phyloP scores from a whole-genome alignment of 768 basidiomycete species.

The Pleurotus giganteus region DNA sequence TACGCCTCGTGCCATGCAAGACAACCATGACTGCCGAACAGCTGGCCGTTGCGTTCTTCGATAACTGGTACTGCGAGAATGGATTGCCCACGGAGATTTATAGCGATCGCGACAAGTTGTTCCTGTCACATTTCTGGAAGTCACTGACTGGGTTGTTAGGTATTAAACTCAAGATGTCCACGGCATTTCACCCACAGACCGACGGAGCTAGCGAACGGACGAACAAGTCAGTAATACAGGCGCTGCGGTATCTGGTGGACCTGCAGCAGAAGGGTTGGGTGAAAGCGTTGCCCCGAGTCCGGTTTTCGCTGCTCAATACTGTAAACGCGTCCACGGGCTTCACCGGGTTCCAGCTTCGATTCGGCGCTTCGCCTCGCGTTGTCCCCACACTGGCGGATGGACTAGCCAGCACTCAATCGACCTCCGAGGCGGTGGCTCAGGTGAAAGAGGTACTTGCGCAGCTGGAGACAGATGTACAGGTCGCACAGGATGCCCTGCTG shows the following conservation, averaged over 20 bases:
- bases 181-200: conserved; percentile 34
- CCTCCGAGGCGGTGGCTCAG: no score
- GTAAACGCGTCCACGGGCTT: conserved; percentile 28
- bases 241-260: conserved; percentile 24
- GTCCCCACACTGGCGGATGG: conserved; percentile 22
- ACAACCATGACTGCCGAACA: conserved; percentile 15
- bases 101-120: conserved; percentile 34
- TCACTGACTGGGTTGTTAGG: conserved; percentile 31
- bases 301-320: conserved; percentile 32
- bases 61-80: conserved; percentile 27
- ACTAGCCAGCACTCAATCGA: conserved; percentile 13
- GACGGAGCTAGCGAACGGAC: conserved; percentile 32
- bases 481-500: conserved; percentile 26
- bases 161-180: conserved; percentile 23
- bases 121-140: conserved; percentile 33
- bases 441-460: conserved; percentile 2
- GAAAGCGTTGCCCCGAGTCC: conserved; percentile 17
- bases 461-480: conserved; percentile 14
- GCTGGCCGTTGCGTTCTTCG: conserved; percentile 21
- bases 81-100: conserved; percentile 30
- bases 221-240: conserved; percentile 33
- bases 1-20: conserved; percentile 12
- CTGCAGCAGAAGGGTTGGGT: conserved; percentile 32
- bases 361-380: conserved; percentile 19
- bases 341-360: conserved; percentile 27